Conservation (phyloP, 352 stramenopile species). For the Lagenidium sp. region DNA sequence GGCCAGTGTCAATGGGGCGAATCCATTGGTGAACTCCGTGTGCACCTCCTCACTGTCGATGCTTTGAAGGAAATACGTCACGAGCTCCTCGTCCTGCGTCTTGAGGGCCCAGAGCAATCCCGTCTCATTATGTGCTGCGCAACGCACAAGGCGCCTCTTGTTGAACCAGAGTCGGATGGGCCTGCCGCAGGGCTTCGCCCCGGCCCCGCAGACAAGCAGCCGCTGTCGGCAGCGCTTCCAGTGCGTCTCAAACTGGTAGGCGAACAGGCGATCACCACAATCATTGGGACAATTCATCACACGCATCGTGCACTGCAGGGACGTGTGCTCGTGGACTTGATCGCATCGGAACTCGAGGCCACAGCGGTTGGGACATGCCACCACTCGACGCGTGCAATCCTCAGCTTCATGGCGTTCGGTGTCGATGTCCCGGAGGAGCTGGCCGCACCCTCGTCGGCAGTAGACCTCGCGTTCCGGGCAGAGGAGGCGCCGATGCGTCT, state of each 20-base stretch:
- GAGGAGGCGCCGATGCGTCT: constrained; percentile 30
- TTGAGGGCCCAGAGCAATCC: constrained; percentile 58
- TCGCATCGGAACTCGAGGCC: constrained; percentile 24
- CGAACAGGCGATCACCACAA: constrained; percentile 46
- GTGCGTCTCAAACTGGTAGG: constrained; percentile 50
- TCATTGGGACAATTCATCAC: constrained; percentile 47
- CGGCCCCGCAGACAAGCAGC: constrained; percentile 44
- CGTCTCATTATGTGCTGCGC: constrained; percentile 38
- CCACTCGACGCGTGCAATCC: constrained; percentile 29
- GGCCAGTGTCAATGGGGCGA: constrained; percentile 45
- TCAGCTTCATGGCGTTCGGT: constrained; percentile 28
- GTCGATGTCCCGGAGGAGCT: constrained; percentile 27
- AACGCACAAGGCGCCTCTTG: constrained; percentile 26
- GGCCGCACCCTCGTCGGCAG: constrained; percentile 49
- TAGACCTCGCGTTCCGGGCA: constrained; percentile 40
- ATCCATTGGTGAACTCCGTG: constrained; percentile 59
- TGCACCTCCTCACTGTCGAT: constrained; percentile 30
- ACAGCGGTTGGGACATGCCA: constrained; percentile 49
- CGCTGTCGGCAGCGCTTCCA: constrained; percentile 56
- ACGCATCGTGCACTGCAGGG: constrained; percentile 41
- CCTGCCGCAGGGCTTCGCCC: constrained; percentile 33
- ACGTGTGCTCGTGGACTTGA: constrained; percentile 28
- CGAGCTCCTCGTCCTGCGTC: constrained; percentile 44
- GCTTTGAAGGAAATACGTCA: constrained; percentile 47
- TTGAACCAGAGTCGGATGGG: constrained; percentile 58